Percentiles rank a stretch among this genome's conserved stretches.
Evolutionary conservation across 768 basidiomycete species (phyloP).

Genomic region (Crepidotus variabilis): DNA sequence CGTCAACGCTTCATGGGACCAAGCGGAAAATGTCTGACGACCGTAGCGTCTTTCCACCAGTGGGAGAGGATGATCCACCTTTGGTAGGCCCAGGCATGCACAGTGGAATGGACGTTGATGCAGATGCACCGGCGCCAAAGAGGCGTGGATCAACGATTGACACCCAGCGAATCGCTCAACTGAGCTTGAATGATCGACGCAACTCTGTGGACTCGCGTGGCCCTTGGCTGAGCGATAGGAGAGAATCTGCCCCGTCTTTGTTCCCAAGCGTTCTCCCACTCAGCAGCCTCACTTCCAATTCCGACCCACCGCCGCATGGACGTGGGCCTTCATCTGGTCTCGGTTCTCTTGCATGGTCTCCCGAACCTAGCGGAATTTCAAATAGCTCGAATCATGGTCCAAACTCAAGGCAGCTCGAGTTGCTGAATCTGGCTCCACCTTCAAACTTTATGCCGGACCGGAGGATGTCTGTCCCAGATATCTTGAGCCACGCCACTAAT

Average conservation of each 20-base stretch:
- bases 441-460: constrained; percentile 60
- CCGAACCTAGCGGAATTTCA: constrained; percentile 29
- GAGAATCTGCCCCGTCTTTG: constrained; percentile 70
- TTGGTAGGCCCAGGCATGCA: constrained; percentile 67
- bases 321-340: constrained; percentile 59
- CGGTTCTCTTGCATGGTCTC: constrained; percentile 72
- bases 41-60: constrained; percentile 44
- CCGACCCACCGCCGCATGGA: constrained; percentile 55
- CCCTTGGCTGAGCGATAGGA: constrained; percentile 58
- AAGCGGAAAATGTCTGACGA: constrained; percentile 85
- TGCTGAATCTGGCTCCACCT: constrained; percentile 53
- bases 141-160: constrained; percentile 83
- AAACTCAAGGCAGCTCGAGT: constrained; percentile 46
- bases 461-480: constrained; percentile 74
- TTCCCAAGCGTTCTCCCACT: constrained; percentile 58
- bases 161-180: constrained; percentile 68
- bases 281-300: constrained; percentile 50
- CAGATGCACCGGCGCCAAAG: constrained; percentile 71
- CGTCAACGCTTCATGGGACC: constrained; percentile 50
- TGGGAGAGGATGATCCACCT: constrained; percentile 62
- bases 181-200: constrained; percentile 75
- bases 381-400: constrained; percentile 43
- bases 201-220: constrained; percentile 70
- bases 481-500: constrained; percentile 36
- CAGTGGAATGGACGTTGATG: constrained; percentile 53